Conservation (phyloP, 2,329 filamentous ascomycete genomes). For the Dryadomyces quercivorus region DNA sequence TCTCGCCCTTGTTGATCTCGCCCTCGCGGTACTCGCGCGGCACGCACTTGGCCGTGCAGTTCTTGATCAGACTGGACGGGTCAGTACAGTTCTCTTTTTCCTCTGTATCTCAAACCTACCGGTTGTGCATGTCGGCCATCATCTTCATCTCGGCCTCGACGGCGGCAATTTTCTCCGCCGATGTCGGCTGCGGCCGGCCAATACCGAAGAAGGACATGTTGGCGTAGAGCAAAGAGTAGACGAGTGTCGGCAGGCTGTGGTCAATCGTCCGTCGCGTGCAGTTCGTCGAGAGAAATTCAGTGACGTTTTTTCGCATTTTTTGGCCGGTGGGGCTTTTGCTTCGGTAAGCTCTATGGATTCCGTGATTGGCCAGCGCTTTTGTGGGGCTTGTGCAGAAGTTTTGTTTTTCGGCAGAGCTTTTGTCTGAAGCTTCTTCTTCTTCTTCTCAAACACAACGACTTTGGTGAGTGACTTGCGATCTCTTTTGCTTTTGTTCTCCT, state of each 20-base stretch:
- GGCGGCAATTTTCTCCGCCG: conserved; percentile 92
- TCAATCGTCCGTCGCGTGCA: background rate
- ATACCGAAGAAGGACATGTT: conserved; percentile 22
- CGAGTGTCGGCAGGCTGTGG: background rate
- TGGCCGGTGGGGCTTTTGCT: background rate
- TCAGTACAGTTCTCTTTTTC: too few relatives aligned
- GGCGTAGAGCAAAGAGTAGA: background rate
- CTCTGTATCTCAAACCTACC: too few relatives aligned
- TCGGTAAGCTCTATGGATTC: background rate
- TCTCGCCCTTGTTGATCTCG: conserved; percentile 98
- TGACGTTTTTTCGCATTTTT: background rate
- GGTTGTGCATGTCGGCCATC: conserved; percentile 90
- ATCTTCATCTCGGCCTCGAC: conserved; percentile 97
- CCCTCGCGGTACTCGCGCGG: conserved; percentile 85
- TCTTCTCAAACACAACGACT: background rate
- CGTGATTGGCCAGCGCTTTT: background rate
- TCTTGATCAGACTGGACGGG: conserved; percentile 60
- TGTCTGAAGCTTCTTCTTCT: background rate
- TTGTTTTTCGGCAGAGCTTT: background rate
- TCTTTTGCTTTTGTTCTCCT: background rate
- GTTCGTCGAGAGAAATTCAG: background rate
- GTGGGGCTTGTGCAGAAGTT: too few relatives aligned
- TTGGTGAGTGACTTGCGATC: background rate
- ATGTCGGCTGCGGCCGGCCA: conserved; percentile 68
- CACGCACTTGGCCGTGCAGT: conserved; percentile 90